Evolutionary conservation across 2,329 filamentous ascomycete species (phyloP).

Genomic region (Alternaria longipes): DNA sequence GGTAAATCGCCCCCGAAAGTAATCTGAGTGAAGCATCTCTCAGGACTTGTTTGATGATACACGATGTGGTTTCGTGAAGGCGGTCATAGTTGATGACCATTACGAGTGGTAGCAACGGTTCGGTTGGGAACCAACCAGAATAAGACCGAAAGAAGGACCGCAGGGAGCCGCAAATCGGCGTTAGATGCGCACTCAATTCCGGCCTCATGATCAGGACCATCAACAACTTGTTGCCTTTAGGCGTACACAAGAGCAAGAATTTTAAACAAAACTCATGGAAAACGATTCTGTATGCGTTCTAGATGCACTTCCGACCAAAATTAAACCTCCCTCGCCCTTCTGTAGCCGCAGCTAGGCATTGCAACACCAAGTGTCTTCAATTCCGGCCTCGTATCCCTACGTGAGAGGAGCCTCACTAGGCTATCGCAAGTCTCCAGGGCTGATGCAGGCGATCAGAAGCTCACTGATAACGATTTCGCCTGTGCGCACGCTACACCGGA

Average conservation of each 20-base stretch:
- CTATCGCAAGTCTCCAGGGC: neutral
- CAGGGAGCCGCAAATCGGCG: constrained; percentile 14
- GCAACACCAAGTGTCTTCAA: neutral
- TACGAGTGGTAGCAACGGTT: neutral
- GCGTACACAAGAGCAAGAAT: neutral
- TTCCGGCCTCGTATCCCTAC: constrained; percentile 13
- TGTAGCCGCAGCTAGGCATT: neutral
- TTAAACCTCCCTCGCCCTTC: neutral
- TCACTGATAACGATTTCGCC: constrained; percentile 1
- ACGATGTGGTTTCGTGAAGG: neutral
- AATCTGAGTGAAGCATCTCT: neutral
- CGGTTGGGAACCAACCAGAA: constrained; percentile 23
- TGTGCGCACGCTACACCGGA: neutral
- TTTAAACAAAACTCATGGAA: neutral
- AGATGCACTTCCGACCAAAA: neutral
- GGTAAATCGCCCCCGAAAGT: too few species aligned
- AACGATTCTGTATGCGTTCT: too few species aligned
- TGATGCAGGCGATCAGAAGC: neutral
- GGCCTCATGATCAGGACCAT: neutral
- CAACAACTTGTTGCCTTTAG: neutral
- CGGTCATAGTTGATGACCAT: neutral
- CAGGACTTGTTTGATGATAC: neutral
- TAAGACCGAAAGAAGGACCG: constrained; percentile 14
- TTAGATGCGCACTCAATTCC: constrained; percentile 8
- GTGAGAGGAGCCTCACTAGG: neutral